Conservation (phyloP, 352 stramenopile species). For the Phytophthora hybrid region DNA sequence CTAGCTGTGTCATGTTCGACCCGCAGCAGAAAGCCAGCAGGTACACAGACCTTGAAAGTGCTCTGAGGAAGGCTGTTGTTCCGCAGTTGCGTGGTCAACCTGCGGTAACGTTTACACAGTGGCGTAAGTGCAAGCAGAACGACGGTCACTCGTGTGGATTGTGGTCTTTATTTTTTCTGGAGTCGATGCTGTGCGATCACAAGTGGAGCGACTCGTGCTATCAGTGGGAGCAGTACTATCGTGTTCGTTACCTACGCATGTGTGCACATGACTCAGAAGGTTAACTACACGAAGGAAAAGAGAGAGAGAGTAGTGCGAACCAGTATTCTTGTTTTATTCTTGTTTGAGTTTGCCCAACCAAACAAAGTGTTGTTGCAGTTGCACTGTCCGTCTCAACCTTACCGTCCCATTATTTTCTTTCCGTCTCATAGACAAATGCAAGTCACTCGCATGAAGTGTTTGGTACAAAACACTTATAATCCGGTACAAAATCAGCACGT, state of each 20-base stretch:
- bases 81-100: not conserved
- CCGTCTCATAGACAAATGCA: too few species aligned
- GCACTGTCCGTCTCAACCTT: too few species aligned
- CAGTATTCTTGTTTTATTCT: not conserved
- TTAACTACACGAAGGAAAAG: not conserved
- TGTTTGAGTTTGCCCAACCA: not conserved
- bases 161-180: conserved; percentile 22
- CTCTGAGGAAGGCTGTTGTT: not conserved
- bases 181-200: conserved; percentile 18
- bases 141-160: conserved; percentile 19
- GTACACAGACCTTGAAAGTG: not conserved
- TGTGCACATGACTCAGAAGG: not conserved
- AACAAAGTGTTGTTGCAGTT: not conserved
- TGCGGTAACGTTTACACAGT: not conserved
- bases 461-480: not conserved
- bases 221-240: conserved; percentile 12
- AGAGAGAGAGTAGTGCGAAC: not conserved
- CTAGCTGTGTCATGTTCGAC: conserved; percentile 9
- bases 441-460: too few species aligned
- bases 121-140: conserved; percentile 3
- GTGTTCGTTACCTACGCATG: conserved; percentile 10
- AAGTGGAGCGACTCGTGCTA: conserved; percentile 17
- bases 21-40: not conserved
- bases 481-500: not conserved
- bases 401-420: not conserved